phyloP scores from a whole-genome alignment of 2,329 filamentous ascomycete species.

The Grosmannia huntii region DNA sequence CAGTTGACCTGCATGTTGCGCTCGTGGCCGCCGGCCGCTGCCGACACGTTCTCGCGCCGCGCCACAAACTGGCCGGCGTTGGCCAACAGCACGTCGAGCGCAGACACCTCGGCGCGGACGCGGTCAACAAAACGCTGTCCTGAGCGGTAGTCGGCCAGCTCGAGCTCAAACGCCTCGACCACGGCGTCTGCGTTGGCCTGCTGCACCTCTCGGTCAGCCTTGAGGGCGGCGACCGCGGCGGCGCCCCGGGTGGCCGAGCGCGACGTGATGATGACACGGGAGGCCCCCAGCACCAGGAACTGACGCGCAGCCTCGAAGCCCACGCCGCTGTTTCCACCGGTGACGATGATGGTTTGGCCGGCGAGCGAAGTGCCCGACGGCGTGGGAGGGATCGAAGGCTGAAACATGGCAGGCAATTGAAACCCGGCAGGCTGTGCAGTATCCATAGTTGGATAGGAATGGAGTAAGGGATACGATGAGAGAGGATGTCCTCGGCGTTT shows the following conservation, averaged over 20 bases:
- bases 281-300: not conserved
- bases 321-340: not conserved
- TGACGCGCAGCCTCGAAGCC: not conserved
- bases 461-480: too few relatives aligned
- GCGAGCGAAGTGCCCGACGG: not conserved
- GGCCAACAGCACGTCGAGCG: not conserved
- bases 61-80: not conserved
- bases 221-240: not conserved
- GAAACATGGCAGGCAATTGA: not conserved
- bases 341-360: not conserved
- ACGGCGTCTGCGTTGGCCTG: not conserved
- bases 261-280: not conserved
- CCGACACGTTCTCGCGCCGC: not conserved
- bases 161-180: not conserved
- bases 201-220: not conserved
- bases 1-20: conserved; percentile 1
- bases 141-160: not conserved
- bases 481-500: too few relatives aligned
- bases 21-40: not conserved
- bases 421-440: too few relatives aligned
- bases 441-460: too few relatives aligned
- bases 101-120: not conserved
- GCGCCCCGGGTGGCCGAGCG: not conserved
- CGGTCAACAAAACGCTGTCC: not conserved
- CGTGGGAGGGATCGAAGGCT: not conserved